phyloP scores from a whole-genome alignment of 441 rosid species.

The Raphanus hybrid region DNA sequence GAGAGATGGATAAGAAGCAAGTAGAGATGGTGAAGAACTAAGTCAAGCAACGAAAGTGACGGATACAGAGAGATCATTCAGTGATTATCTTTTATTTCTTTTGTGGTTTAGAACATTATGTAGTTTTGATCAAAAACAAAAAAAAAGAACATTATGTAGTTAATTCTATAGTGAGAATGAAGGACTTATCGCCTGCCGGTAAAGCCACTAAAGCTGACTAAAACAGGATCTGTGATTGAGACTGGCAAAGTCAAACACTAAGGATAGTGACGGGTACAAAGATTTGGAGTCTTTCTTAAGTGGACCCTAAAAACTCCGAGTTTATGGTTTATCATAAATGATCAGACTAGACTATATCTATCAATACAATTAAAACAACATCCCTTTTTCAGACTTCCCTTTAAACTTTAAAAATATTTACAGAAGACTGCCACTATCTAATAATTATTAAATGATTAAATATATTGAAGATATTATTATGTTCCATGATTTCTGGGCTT shows the following conservation, averaged over 20 bases:
- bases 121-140: neutral
- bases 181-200: neutral
- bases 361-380: no score
- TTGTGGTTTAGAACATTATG: neutral
- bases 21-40: slow-evolving; percentile 10
- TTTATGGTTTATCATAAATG: no score
- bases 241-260: neutral
- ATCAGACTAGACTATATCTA: no score
- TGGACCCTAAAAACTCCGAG: no score
- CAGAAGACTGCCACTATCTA: no score
- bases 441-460: no score
- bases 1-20: neutral
- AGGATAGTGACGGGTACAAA: no score
- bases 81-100: neutral
- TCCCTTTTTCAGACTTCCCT: no score
- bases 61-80: neutral
- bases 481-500: no score
- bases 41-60: slow-evolving; percentile 17
- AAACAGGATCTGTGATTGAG: neutral
- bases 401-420: no score
- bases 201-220: neutral
- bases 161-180: neutral
- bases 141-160: neutral
- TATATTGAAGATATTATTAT: no score
- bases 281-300: no score